A percentile compares a stretch with the other conserved stretches of the same genome.
These are phyloP conservation scores for Tuber brumale DNA, from an alignment of 495 filamentous ascomycete species.

Conservation along the genomic window DNA sequence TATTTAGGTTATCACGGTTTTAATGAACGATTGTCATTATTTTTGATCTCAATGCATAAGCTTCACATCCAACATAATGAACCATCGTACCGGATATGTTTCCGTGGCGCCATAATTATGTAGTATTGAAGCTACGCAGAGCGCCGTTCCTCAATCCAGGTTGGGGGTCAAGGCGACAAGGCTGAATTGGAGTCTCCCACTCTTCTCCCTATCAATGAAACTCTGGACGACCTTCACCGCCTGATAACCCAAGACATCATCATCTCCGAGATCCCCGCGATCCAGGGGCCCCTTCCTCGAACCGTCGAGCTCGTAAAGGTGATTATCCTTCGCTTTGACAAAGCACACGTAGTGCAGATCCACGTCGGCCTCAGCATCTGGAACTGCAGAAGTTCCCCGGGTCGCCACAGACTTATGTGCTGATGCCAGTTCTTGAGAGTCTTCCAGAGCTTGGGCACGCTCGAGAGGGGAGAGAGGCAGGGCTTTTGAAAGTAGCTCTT, in stretches of 20 bases:
- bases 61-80: neutral
- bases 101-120: neutral
- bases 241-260: slow-evolving; percentile 63
- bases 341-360: slow-evolving; percentile 82
- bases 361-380: slow-evolving; percentile 59
- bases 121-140: neutral
- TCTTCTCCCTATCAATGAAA: slow-evolving; percentile 52
- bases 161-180: slow-evolving; percentile 50
- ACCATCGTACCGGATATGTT: neutral
- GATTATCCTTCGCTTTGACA: slow-evolving; percentile 63
- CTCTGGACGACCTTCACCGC: slow-evolving; percentile 56
- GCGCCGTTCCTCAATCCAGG: slow-evolving; percentile 15
- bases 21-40: neutral
- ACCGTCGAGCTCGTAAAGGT: slow-evolving; percentile 82
- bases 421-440: slow-evolving; percentile 60
- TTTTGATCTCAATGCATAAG: neutral
- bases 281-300: slow-evolving; percentile 63
- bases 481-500: slow-evolving; percentile 31
- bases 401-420: slow-evolving; percentile 66
- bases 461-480: slow-evolving; percentile 50
- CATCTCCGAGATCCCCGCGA: slow-evolving; percentile 56
- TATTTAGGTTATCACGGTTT: neutral
- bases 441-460: slow-evolving; percentile 66
- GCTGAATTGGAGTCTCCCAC: slow-evolving; percentile 53
- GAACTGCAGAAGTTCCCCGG: slow-evolving; percentile 66